A percentile compares a stretch with the other conserved stretches of the same genome.
phyloP scores from a whole-genome alignment of 768 basidiomycete species.

The Trametes coccinea region DNA sequence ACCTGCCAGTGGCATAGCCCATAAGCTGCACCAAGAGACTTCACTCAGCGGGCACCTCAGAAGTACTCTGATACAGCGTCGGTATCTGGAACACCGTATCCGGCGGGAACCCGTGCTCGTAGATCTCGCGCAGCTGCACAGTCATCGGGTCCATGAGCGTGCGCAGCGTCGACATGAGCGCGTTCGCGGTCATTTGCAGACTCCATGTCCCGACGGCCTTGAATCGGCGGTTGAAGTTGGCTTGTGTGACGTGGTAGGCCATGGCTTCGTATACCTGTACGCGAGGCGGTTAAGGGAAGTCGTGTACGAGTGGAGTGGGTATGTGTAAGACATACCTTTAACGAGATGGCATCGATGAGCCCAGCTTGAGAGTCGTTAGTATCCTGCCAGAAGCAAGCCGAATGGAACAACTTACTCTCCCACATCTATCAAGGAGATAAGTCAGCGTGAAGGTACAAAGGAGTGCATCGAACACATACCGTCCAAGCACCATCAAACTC shows the following conservation, averaged over 20 bases:
- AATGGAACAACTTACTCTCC: constrained; percentile 65
- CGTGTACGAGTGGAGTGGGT: neutral
- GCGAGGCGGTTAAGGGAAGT: neutral
- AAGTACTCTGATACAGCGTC: neutral
- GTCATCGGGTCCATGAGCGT: constrained; percentile 70
- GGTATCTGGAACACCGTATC: constrained; percentile 9
- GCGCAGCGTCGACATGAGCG: constrained; percentile 77
- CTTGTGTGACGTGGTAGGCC: constrained; percentile 91
- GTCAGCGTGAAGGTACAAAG: constrained; percentile 22
- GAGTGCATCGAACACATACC: constrained; percentile 46
- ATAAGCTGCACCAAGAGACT: too few relatives aligned
- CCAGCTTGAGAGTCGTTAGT: constrained; percentile 58
- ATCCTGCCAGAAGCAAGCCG: constrained; percentile 4
- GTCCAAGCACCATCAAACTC: constrained; percentile 99
- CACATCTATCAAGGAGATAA: constrained; percentile 61
- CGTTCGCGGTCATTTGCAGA: constrained; percentile 88
- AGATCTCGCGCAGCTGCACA: constrained; percentile 35
- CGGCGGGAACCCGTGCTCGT: constrained; percentile 25
- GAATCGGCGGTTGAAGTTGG: constrained; percentile 85
- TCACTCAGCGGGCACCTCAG: neutral
- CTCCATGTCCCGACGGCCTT: constrained; percentile 94
- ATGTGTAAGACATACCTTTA: constrained; percentile 55
- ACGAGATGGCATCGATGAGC: constrained; percentile 85
- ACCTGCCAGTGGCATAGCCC: too few relatives aligned
- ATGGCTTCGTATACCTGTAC: constrained; percentile 85